A percentile compares a stretch with the other conserved stretches of the same genome.
Conservation (phyloP, 345 rosid species). For the Rhizophora mangle region DNA sequence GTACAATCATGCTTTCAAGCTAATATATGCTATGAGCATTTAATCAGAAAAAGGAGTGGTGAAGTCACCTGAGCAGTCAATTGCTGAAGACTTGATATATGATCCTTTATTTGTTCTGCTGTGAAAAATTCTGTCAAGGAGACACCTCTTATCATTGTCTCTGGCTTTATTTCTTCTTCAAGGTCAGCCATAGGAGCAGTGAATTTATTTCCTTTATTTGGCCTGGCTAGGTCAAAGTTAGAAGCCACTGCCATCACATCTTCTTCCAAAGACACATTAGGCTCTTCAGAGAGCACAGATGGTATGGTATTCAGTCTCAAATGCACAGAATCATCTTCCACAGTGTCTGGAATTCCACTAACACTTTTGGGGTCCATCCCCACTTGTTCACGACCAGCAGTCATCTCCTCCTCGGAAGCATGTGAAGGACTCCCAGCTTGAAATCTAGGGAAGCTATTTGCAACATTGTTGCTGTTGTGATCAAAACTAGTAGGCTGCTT, state of each 20-base stretch:
- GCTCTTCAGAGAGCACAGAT: conserved; percentile 17
- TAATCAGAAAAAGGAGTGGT: neutral
- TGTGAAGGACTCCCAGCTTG: conserved; percentile 5
- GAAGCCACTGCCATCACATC: conserved; percentile 2
- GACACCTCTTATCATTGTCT: conserved; percentile 26
- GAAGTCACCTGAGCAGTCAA: conserved; percentile 32
- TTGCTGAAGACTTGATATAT: conserved; percentile 41
- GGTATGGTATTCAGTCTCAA: neutral
- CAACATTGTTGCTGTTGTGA: neutral
- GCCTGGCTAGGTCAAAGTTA: conserved; percentile 5
- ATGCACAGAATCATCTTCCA: conserved; percentile 9
- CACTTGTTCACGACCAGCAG: conserved; percentile 8
- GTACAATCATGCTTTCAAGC: too few species aligned
- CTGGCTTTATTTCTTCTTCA: conserved; percentile 12
- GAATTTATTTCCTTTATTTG: conserved; percentile 6
- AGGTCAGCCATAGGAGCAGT: conserved; percentile 12
- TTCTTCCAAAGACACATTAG: conserved; percentile 14
- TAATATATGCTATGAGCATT: too few species aligned
- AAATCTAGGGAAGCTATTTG: neutral
- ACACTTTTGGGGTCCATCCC: conserved; percentile 9
- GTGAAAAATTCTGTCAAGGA: conserved; percentile 46
- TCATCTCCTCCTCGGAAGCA: conserved; percentile 9
- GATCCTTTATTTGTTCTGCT: conserved; percentile 40
- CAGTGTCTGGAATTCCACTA: conserved; percentile 8
- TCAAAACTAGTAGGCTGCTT: neutral